Evolutionary conservation across 768 basidiomycete genomes (phyloP), one percentile per base, ranked within the genome.

Genomic region (Dioszegia hungarica): DNA sequence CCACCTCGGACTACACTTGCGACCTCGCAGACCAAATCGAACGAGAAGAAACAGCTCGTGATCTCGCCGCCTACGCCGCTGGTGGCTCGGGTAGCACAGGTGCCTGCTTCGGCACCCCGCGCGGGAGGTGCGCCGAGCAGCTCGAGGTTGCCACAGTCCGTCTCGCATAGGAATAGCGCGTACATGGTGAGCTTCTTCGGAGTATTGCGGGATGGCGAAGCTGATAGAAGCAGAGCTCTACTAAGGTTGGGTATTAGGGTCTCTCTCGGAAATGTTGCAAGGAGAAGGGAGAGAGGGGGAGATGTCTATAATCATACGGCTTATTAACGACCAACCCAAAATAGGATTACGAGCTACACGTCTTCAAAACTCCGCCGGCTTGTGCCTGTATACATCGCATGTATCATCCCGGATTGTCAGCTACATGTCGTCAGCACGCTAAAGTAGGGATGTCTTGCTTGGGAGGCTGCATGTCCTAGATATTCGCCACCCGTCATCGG

Each of bases 1-100:
- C 51, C 38, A 12, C 31, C 19, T 6, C 36, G 10, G 15, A 38
- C 34, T 36, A 37, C 36, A 5, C 34, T 38, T 5, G 49, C 49
- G 19, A 51, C 34, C 14, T 20, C 49, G 1, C 24, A 22, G 8
- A 20, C 49, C 15, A 57, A 36, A 19, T 17, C 29, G 22, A 44
- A 53, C 37, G 54, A 59, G 12, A 64, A 64, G 55, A 60, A 64
- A 40, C 46, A 63, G 19, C 43, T 71, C 33, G 36, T 68, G 37
- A 71, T 71, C 37, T 68, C 66, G 27, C 69, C 69, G 10, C 69
- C 69, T 24, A 71, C 69, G 9, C 66, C 69, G 12, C 52, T 71
- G 38, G 64, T 67, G 57, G 66, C 69, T n/a, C 33, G 69, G 22
- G 59, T 60, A 33, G 34, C 36, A 17, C 58, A 31, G 15, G 54